Base-by-base conservation (phyloP, 1,284 basidiomycete species). In the Veloporphyrellus conicus region DNA sequence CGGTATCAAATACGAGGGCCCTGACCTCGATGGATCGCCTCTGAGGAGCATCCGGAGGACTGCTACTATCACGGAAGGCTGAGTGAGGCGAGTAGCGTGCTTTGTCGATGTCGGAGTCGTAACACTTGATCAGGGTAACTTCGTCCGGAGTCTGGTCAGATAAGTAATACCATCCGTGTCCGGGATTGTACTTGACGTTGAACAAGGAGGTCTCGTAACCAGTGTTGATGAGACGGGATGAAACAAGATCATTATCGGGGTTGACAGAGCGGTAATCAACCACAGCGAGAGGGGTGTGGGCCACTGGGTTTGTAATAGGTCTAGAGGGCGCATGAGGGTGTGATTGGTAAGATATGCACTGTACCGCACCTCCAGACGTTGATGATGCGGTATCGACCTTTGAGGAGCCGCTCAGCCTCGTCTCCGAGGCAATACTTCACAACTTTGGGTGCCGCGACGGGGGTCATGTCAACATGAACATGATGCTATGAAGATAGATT, bases 141-240 rank as follows among this genome's bases (percentile, higher is more conserved):
- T 79, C 74, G 22, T 76, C 68, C 0, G 75, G 74, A 1, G 66
- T 68, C 66, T 77, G 70, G 39, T 69, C 68, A 11, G 66, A 64
- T 36, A 77, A 59, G 63, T 75, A 78, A 56, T 76, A 75, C 75
- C 75, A 79, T 43, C 59, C 58, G 55, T 77, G 76, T n/a, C 57
- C 50, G 4, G 71, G 65, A 49, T 68, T 72, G 59, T 71, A 64
- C 47, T 52, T 54, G 41, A 66, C 50, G 50, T 22, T 53, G 16
- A 45, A 56, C 18, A 42, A 53, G 28, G 55, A 18, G 16, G 55
- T 53, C 14, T 56, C 53, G 12, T n/a, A 45, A 19, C 38, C 2
- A n/a, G 38, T 19, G 23, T 42, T 43, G 5, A 60, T 56, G 36
- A 37, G 45, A 27, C 56, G 55, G 6, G 43, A 38, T 5, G 58